Conservation (phyloP, 805 yeast species). For the Schwanniomyces sp. region DNA sequence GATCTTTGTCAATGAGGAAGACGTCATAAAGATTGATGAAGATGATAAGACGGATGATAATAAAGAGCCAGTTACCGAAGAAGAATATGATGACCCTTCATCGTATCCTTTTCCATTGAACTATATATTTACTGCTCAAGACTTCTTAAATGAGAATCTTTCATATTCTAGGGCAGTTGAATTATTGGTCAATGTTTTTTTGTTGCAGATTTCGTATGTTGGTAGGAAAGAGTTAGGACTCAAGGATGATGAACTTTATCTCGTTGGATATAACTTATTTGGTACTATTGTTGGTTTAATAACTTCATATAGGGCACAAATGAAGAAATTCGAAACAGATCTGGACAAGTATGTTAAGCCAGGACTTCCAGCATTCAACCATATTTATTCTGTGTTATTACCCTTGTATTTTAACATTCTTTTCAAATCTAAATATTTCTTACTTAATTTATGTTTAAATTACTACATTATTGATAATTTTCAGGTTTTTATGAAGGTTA, state of each 20-base stretch:
- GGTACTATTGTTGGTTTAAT: conserved; percentile 31
- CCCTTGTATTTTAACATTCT: conserved; percentile 27
- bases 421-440: conserved; percentile 21
- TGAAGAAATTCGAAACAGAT: conserved; percentile 11
- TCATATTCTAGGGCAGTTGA: conserved; percentile 30
- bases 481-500: conserved; percentile 27
- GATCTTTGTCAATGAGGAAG: conserved; percentile 8
- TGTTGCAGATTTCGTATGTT: conserved; percentile 29
- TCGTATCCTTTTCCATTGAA: conserved; percentile 21
- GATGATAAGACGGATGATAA: not conserved
- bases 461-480: conserved; percentile 31
- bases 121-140: conserved; percentile 32
- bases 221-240: conserved; percentile 16
- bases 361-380: conserved; percentile 37
- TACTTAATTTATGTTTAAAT: conserved; percentile 34
- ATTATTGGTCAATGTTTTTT: conserved; percentile 26
- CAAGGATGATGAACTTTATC: conserved; percentile 11
- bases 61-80: not conserved
- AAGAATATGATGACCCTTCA: conserved; percentile 14
- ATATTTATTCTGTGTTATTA: conserved; percentile 31
- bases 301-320: conserved; percentile 22
- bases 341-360: conserved; percentile 17
- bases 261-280: conserved; percentile 31
- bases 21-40: not conserved
- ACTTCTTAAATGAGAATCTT: conserved; percentile 36